Conservation (phyloP, 768 basidiomycete genomes). For the Podaxis carcinomalis region DNA sequence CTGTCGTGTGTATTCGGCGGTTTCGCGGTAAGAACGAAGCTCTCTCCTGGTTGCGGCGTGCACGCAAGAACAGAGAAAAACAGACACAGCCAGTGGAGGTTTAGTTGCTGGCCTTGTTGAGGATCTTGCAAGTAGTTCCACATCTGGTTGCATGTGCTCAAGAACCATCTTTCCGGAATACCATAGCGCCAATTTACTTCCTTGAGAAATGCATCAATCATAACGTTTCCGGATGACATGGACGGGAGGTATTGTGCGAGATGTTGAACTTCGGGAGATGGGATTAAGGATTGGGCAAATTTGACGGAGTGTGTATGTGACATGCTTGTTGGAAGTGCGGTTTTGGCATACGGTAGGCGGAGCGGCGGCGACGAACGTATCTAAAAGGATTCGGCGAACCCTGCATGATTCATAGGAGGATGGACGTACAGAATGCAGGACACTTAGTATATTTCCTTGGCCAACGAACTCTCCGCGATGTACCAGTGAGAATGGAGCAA, state of each 20-base stretch:
- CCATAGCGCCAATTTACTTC: constrained; percentile 49
- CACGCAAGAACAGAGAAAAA: constrained; percentile 46
- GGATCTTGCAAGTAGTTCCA: constrained; percentile 36
- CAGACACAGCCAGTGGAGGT: constrained; percentile 47
- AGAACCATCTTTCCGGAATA: constrained; percentile 47
- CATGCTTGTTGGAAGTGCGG: constrained; percentile 20
- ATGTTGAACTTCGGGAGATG: constrained; percentile 22
- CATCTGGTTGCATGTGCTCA: constrained; percentile 37
- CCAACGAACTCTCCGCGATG: constrained; percentile 48
- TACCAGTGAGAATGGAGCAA: constrained; percentile 41
- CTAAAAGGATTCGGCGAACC: constrained; percentile 18
- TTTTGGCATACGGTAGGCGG: constrained; percentile 37
- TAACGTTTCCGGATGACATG: constrained; percentile 25
- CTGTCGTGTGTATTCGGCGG: constrained; percentile 12
- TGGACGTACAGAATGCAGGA: constrained; percentile 38
- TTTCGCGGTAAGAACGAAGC: constrained; percentile 12
- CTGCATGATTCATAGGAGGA: not conserved
- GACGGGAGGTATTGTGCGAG: constrained; percentile 31
- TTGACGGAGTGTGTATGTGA: not conserved
- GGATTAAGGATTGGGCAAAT: constrained; percentile 2
- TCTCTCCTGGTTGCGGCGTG: constrained; percentile 26
- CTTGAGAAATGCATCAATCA: constrained; percentile 37
- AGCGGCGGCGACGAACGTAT: constrained; percentile 28
- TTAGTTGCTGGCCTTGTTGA: constrained; percentile 31
- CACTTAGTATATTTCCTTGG: constrained; percentile 41